Percentiles rank a stretch among this genome's conserved stretches.
Conservation (phyloP, 2,329 filamentous ascomycete species). For the Alternaria sp. region DNA sequence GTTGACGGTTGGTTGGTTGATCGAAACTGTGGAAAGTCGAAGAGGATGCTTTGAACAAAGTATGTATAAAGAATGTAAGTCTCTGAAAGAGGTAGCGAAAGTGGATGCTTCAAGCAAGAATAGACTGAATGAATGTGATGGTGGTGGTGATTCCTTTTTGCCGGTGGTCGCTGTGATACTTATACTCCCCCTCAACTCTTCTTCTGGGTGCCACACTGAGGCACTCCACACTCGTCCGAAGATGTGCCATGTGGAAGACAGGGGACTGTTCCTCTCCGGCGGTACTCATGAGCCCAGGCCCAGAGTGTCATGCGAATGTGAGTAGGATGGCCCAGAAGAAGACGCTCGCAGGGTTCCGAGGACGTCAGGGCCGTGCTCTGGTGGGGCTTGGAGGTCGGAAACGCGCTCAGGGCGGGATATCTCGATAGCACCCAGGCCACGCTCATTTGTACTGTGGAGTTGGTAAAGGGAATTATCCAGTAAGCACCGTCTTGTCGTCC, state of each 20-base stretch:
- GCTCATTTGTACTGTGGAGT: not conserved
- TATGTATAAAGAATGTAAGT: slow-evolving; percentile 29
- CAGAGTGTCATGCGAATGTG: not conserved
- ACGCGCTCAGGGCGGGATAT: not conserved
- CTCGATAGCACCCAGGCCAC: not conserved
- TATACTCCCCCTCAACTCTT: slow-evolving; percentile 8
- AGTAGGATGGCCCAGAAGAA: not conserved
- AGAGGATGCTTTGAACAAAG: slow-evolving; percentile 17
- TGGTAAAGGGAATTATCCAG: not conserved
- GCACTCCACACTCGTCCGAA: not conserved
- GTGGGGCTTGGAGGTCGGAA: not conserved
- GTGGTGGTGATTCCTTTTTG: slow-evolving; percentile 11
- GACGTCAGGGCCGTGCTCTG: not conserved
- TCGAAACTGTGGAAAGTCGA: slow-evolving; percentile 22
- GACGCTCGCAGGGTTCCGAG: not conserved
- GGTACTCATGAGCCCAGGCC: not conserved
- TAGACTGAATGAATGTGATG: slow-evolving; percentile 27
- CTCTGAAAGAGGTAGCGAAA: slow-evolving; percentile 18
- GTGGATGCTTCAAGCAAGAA: slow-evolving; percentile 34
- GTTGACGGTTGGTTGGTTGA: slow-evolving; percentile 24
- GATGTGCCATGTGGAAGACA: slow-evolving; percentile 2
- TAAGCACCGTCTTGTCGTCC: not conserved
- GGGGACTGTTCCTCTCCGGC: not conserved
- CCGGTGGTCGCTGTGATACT: slow-evolving; percentile 11
- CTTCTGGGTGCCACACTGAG: not conserved